A percentile compares a stretch with the other conserved stretches of the same genome.
Conservation (phyloP, 176 grass and related monocot species). For the Bromus sterilis region DNA sequence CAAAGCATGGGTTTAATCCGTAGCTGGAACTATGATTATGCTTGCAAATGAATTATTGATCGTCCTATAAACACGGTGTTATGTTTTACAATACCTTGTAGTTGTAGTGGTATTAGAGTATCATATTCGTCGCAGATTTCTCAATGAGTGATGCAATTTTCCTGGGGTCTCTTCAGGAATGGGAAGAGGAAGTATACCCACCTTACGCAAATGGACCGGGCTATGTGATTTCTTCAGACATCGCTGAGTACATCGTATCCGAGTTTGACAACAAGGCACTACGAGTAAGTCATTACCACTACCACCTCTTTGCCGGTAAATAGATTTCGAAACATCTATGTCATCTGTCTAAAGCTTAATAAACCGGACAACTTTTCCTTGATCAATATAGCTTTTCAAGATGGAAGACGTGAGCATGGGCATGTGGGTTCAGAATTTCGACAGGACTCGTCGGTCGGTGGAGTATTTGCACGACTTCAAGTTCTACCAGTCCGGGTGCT, state of each 20-base stretch:
- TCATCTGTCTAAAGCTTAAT: neutral
- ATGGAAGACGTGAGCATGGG: slow-evolving; percentile 76
- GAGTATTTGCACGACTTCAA: slow-evolving; percentile 49
- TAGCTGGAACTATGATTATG: neutral
- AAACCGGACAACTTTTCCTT: neutral
- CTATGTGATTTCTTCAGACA: slow-evolving; percentile 63
- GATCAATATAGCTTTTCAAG: slow-evolving; percentile 32
- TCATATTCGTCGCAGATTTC: too few relatives aligned
- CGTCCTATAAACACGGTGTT: neutral
- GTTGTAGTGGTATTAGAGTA: neutral
- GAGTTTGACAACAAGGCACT: slow-evolving; percentile 45
- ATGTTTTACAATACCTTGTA: neutral
- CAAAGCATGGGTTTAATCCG: neutral
- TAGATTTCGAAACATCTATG: neutral
- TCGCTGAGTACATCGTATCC: slow-evolving; percentile 49
- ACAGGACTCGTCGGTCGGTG: slow-evolving; percentile 10
- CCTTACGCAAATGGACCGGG: slow-evolving; percentile 69
- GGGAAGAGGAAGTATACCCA: slow-evolving; percentile 65
- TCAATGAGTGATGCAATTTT: slow-evolving; percentile 5
- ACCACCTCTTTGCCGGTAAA: neutral
- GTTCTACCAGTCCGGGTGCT: slow-evolving; percentile 59
- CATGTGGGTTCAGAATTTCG: slow-evolving; percentile 68
- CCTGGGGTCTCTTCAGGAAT: slow-evolving; percentile 43
- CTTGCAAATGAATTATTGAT: neutral
- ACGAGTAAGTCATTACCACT: slow-evolving; percentile 29